Evolutionary conservation across 1,284 basidiomycete genomes (phyloP).

Genomic region (Hemileia vastatrix): DNA sequence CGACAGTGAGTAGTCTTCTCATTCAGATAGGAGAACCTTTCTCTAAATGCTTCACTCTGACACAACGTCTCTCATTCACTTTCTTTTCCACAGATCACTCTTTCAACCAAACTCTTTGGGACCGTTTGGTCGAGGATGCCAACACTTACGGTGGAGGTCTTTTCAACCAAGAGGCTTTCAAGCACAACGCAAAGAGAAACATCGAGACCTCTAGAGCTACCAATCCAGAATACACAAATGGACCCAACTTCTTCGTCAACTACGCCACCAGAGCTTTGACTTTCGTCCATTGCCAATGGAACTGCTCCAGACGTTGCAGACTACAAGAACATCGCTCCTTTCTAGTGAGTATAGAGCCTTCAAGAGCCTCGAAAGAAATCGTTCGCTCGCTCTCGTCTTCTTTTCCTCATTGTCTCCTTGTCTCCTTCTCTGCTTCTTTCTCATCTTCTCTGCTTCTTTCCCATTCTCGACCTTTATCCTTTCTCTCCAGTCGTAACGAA

Average conservation of each 20-base stretch:
- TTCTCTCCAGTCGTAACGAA: conserved; percentile 9
- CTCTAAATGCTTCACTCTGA: not conserved
- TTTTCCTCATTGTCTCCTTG: no score
- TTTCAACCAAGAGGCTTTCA: conserved; percentile 21
- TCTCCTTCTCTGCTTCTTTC: no score
- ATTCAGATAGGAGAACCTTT: not conserved
- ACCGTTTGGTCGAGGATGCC: conserved; percentile 20
- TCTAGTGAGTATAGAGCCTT: not conserved
- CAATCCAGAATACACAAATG: conserved; percentile 22
- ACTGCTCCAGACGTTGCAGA: conserved; percentile 15
- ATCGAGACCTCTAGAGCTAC: conserved; percentile 12
- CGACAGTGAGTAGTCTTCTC: conserved; percentile 8
- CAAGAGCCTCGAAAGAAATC: not conserved
- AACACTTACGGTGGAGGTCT: conserved; percentile 25
- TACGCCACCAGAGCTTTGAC: conserved; percentile 21
- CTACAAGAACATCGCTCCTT: conserved; percentile 21
- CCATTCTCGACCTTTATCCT: not conserved
- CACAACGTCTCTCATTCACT: not conserved
- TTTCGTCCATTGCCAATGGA: conserved; percentile 19
- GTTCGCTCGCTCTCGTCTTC: not conserved
- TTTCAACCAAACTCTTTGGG: conserved; percentile 23
- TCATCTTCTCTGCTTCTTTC: not conserved
- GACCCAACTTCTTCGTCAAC: conserved; percentile 17
- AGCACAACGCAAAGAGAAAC: conserved; percentile 17
- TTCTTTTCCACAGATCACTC: not conserved